Base-by-base conservation (phyloP, 176 grass and related monocot genomes). In the Cenchrus americanus region DNA sequence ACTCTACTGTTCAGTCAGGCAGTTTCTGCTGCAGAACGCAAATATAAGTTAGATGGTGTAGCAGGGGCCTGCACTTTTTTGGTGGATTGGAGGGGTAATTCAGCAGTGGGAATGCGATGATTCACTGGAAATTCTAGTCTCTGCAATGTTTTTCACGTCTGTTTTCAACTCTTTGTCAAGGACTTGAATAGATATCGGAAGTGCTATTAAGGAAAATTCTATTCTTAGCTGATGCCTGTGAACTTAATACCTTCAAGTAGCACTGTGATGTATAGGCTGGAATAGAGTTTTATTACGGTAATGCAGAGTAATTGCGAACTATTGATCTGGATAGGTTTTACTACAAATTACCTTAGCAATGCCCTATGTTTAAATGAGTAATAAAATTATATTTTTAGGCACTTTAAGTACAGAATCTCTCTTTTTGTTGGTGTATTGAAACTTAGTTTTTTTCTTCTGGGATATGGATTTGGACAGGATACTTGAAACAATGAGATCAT, bases 181-280 rank as follows among this genome's bases (percentile, higher is more conserved):
- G 0, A 44, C 23, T 15, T 49, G n/a, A 5, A 27, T 72, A 30
- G 22, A 72, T 18, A 27, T 72, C 23, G 14, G 46, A 72, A 72
- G 23, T 14, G 26, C 3, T 72, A 7, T 27, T 17, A 50, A 48
- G 48, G 44, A 69, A n/a, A 71, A 47, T 24, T 15, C 14, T 72
- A 26, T 80, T 64, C 0, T 63, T 72, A 48, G 9, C 54, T 71
- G 75, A 71, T 79, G 66, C 44, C 14, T 79, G 32, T 52, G 62
- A 63, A 49, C 44, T 34, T 34, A 34, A 34, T 34, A 34, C 34
- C 34, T 34, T 34, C 34, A 34, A 34, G 34, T 34, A 34, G 34
- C 2, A 34, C 34, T 34, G 34, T 34, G 34, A 34, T 34, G 34
- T 34, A 34, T 34, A 34, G 34, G 34, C 34, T 34, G 34, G 34